Percentiles rank a stretch among this genome's conserved stretches.
Evolutionary conservation across 2,329 filamentous ascomycete genomes (phyloP).

Genomic region (Cytospora piceae): DNA sequence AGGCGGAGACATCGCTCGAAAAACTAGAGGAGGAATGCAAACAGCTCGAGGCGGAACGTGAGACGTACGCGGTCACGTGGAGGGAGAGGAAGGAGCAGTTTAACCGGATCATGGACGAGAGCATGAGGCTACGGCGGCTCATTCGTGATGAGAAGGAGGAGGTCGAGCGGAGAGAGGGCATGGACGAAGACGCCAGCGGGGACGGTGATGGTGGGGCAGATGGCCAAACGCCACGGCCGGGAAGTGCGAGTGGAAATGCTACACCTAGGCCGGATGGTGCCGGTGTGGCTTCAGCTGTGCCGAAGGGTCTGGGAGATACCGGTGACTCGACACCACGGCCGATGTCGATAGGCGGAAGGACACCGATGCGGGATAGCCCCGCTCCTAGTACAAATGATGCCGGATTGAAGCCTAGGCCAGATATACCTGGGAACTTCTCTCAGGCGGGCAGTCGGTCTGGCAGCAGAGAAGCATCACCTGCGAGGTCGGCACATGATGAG

Average conservation of each 20-base stretch:
- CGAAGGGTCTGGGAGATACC: constrained; percentile 33
- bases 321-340: constrained; percentile 35
- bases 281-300: constrained; percentile 35
- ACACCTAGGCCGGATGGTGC: constrained; percentile 54
- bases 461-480: constrained; percentile 45
- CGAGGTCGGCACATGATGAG: constrained; percentile 35
- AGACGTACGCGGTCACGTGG: constrained; percentile 82
- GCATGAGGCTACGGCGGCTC: constrained; percentile 79
- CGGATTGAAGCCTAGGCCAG: constrained; percentile 41
- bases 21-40: constrained; percentile 88
- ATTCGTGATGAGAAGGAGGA: constrained; percentile 97
- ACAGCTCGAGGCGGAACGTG: constrained; percentile 82
- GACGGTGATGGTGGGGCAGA: constrained; percentile 48
- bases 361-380: constrained; percentile 41
- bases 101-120: constrained; percentile 85
- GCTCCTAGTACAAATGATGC: constrained; percentile 35
- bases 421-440: constrained; percentile 41
- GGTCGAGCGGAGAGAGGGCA: constrained; percentile 83
- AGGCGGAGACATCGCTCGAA: constrained; percentile 75
- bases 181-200: constrained; percentile 64
- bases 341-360: constrained; percentile 36
- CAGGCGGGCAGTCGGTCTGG: constrained; percentile 44
- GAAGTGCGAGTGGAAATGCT: constrained; percentile 54
- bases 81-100: constrained; percentile 84
- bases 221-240: constrained; percentile 55